These are phyloP conservation scores for Eutrema yunnanense DNA, from an alignment of 345 rosid species.

Conservation along the genomic window DNA sequence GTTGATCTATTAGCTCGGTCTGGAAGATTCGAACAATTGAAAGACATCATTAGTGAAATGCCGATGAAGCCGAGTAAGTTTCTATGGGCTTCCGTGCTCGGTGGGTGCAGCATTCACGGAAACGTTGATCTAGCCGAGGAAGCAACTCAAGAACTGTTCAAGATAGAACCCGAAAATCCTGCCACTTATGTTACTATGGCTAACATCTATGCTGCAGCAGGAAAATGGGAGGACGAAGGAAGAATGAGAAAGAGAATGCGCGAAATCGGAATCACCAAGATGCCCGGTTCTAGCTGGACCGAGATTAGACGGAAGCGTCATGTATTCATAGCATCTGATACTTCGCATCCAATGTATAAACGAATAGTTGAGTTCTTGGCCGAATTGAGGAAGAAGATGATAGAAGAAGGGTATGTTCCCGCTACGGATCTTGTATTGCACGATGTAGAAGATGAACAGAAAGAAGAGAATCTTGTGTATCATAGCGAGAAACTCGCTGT, in stretches of 20 bases:
- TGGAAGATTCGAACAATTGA: constrained; percentile 57
- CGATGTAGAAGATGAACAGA: constrained; percentile 90
- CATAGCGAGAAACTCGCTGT: constrained; percentile 94
- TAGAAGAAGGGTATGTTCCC: constrained; percentile 80
- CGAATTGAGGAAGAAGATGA: constrained; percentile 55
- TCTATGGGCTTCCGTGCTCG: constrained; percentile 88
- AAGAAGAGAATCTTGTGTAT: constrained; percentile 70
- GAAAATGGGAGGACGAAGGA: constrained; percentile 68
- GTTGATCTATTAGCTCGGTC: constrained; percentile 72
- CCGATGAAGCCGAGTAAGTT: constrained; percentile 71
- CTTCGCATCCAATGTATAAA: constrained; percentile 55
- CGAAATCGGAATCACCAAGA: constrained; percentile 56
- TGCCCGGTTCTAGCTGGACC: constrained; percentile 80
- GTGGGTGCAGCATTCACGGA: constrained; percentile 80
- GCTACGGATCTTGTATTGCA: constrained; percentile 69
- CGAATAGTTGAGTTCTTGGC: constrained; percentile 54
- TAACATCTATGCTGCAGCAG: constrained; percentile 71
- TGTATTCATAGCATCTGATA: constrained; percentile 65
- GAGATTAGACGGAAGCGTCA: constrained; percentile 62
- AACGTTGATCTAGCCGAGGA: constrained; percentile 61
- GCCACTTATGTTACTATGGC: constrained; percentile 90
- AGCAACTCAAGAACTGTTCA: constrained; percentile 69
- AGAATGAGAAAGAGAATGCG: constrained; percentile 59
- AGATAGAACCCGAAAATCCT: constrained; percentile 81
- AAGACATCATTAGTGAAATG: constrained; percentile 53